Evolutionary conservation across 345 rosid species (phyloP).

Genomic region (Eucalyptus rudis): DNA sequence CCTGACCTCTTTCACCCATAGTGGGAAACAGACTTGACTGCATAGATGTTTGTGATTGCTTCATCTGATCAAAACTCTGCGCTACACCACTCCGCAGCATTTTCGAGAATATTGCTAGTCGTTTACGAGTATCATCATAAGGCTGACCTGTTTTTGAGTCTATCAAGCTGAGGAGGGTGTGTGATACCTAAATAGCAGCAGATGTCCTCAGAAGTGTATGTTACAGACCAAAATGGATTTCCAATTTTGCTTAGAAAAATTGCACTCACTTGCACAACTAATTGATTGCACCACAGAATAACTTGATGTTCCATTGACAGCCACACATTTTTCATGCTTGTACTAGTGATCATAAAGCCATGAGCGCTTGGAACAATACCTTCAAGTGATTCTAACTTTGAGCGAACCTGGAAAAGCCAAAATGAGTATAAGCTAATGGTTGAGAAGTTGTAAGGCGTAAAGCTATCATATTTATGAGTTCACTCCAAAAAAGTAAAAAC

Average conservation of each 20-base stretch:
- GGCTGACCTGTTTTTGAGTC: conserved; percentile 71
- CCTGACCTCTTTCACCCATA: conserved; percentile 27
- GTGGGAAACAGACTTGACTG: conserved; percentile 17
- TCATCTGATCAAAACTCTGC: conserved; percentile 62
- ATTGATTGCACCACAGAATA: conserved; percentile 95
- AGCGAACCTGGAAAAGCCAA: conserved; percentile 49
- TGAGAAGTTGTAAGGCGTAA: background rate
- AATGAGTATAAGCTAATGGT: background rate
- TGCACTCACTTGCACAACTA: conserved; percentile 85
- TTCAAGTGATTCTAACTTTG: conserved; percentile 75
- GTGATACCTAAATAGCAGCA: conserved; percentile 63
- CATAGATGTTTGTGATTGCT: conserved; percentile 29
- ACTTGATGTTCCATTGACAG: conserved; percentile 99
- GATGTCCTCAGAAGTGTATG: conserved; percentile 5
- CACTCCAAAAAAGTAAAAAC: background rate
- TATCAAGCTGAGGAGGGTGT: conserved; percentile 88
- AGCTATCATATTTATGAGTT: background rate
- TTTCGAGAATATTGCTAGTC: conserved; percentile 55
- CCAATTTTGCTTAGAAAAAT: background rate
- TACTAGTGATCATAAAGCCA: conserved; percentile 86
- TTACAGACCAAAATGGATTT: background rate
- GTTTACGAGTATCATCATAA: conserved; percentile 36
- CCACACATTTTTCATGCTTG: conserved; percentile 93
- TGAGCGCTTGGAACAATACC: conserved; percentile 89
- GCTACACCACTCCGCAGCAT: conserved; percentile 85